Conservation (phyloP, 305 asterid genomes). For the Fraxinus angustifolia region DNA sequence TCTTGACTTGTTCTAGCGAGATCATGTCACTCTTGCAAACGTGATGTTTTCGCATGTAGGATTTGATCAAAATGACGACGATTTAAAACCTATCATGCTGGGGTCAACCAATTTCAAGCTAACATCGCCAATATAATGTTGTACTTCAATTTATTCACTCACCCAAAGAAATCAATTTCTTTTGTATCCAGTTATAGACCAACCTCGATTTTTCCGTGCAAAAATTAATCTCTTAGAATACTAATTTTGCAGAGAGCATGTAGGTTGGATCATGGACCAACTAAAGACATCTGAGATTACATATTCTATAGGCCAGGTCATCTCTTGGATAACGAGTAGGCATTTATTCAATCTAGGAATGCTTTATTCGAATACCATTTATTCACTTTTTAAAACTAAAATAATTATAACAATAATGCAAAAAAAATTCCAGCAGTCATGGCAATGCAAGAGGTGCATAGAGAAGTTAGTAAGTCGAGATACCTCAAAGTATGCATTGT, state of each 20-base stretch:
- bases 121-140: not conserved
- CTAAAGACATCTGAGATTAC: not conserved
- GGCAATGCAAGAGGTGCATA: not conserved
- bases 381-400: not conserved
- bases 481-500: constrained; percentile 86
- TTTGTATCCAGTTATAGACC: not conserved
- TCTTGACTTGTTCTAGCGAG: not conserved
- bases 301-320: not conserved
- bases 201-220: not conserved
- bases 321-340: not conserved
- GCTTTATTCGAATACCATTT: not conserved
- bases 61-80: not conserved
- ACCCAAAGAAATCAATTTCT: not conserved
- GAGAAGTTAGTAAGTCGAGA: not conserved
- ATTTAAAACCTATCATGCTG: not conserved
- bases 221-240: not conserved
- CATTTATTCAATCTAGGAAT: not conserved
- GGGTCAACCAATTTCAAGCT: not conserved
- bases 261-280: not conserved
- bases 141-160: not conserved
- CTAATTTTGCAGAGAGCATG: not conserved
- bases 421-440: not conserved
- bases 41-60: not conserved
- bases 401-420: not conserved
- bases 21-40: not conserved